Percentiles rank a stretch among this genome's conserved stretches.
These are phyloP conservation scores for Hypoxylon cercidicola DNA, from an alignment of 495 filamentous ascomycete genomes.

Conservation along the genomic window DNA sequence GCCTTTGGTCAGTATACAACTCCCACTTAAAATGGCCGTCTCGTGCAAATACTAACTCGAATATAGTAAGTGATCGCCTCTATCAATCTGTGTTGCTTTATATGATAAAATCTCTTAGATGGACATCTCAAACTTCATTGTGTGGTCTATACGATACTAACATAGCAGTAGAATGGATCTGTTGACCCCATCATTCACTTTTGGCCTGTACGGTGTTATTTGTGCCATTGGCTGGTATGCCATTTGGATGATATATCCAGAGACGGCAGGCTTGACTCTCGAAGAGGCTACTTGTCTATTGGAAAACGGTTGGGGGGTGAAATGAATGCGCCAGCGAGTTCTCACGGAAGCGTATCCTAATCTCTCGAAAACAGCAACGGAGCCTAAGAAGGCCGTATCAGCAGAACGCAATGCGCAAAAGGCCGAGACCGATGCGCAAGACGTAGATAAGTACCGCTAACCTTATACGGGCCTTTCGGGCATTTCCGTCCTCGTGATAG, in stretches of 20 bases:
- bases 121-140: not conserved
- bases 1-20: constrained; percentile 61
- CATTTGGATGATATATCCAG: constrained; percentile 81
- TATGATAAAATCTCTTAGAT: not conserved
- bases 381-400: not conserved
- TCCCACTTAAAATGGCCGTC: not conserved
- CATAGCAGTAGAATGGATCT: constrained; percentile 66
- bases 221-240: constrained; percentile 73
- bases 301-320: constrained; percentile 78
- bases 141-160: constrained; percentile 12
- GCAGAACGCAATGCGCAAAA: not conserved
- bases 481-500: not conserved
- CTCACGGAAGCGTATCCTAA: not conserved
- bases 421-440: not conserved
- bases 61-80: constrained; percentile 29
- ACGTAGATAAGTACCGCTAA: not conserved
- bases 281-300: constrained; percentile 83
- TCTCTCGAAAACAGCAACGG: not conserved
- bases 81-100: not conserved
- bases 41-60: constrained; percentile 14
- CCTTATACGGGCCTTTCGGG: not conserved
- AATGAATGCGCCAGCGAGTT: constrained; percentile 31
- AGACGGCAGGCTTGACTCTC: constrained; percentile 81
- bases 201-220: constrained; percentile 76
- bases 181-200: constrained; percentile 79